Conservation (phyloP, 2,329 filamentous ascomycete genomes). For the Ophiostoma pallidulum region DNA sequence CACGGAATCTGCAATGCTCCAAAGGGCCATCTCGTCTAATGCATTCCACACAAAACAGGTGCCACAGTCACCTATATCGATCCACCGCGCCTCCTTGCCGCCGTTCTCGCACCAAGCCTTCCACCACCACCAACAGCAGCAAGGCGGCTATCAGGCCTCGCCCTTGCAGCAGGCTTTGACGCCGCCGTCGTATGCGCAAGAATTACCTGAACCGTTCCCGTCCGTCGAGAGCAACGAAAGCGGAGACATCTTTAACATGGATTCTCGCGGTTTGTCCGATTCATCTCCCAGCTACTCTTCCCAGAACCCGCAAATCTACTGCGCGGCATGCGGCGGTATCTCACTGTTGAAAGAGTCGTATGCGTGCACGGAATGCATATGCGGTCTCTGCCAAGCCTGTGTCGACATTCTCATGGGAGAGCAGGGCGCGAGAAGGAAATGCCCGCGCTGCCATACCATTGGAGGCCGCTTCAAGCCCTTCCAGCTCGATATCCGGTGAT, state of each 20-base stretch:
- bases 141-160: slow-evolving; percentile 66
- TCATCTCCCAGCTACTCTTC: slow-evolving; percentile 67
- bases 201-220: slow-evolving; percentile 69
- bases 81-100: slow-evolving; percentile 52
- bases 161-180: slow-evolving; percentile 86
- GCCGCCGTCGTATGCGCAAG: slow-evolving; percentile 62
- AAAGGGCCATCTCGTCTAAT: neutral
- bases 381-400: slow-evolving; percentile 80
- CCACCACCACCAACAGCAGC: slow-evolving; percentile 20
- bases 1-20: neutral
- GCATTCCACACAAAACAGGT: slow-evolving; percentile 34
- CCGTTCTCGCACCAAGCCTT: slow-evolving; percentile 45
- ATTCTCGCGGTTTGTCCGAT: slow-evolving; percentile 52
- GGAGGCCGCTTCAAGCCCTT: slow-evolving; percentile 77
- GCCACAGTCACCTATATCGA: slow-evolving; percentile 55
- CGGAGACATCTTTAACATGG: slow-evolving; percentile 64
- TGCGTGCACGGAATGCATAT: slow-evolving; percentile 94
- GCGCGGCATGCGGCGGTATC: slow-evolving; percentile 72
- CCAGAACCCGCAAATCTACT: slow-evolving; percentile 81
- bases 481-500: slow-evolving; percentile 66
- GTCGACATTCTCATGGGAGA: slow-evolving; percentile 72
- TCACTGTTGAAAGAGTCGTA: slow-evolving; percentile 75
- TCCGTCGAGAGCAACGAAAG: slow-evolving; percentile 75
- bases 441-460: slow-evolving; percentile 69
- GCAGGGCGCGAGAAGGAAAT: slow-evolving; percentile 65